Evolutionary conservation across 2,329 filamentous ascomycete species (phyloP), one percentile per base, ranked within the genome.

Genomic region (Hymenoscyphus repandus): DNA sequence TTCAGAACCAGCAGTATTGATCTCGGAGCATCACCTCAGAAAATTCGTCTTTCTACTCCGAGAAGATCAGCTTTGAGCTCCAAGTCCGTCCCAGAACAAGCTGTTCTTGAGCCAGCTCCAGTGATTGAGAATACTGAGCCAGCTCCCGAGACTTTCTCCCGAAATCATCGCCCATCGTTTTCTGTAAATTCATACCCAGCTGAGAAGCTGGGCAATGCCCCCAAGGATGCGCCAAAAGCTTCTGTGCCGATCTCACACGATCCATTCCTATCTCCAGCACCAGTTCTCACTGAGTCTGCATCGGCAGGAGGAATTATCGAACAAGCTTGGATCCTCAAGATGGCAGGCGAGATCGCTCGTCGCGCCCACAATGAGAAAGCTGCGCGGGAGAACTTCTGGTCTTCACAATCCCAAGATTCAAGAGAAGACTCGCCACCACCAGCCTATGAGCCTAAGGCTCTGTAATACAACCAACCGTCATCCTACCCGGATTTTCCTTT

Each of bases 261-360:
- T 27, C 50, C 53, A 41, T 53, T 54, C 22, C 49, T 52, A 18
- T n/a, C 38, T 20, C 57, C 58, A 22, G 47, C 60, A 12, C 59
- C 62, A 17, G 46, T 57, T 31, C 42, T 61, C 6, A 49, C 55
- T 15, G 52, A 54, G 34, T 34, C 40, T 22, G 36, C 54, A 32
- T 46, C 66, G 57, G 31, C 62, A 57, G 62, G 67, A 31, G 64
- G 63, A 13, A 68, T 74, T 20, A 64, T 75, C n/a, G 73, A 77
- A 52, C 70, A 73, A 55, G 88, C 88, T 2, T 93, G 88, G 87
- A 86, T 93, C 70, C 83, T 86, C 73, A 93, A 96, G 73, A 93
- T 99, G 81, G 91, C 92, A 5, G 85, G 85, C 57, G 93, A 97
- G 69, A 92, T 97, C 62, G 90, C 90, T 33, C 77, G 84, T 45